Evolutionary conservation across 768 basidiomycete species (phyloP), one percentile per base, ranked within the genome.

Genomic region (Boletus bicolor): DNA sequence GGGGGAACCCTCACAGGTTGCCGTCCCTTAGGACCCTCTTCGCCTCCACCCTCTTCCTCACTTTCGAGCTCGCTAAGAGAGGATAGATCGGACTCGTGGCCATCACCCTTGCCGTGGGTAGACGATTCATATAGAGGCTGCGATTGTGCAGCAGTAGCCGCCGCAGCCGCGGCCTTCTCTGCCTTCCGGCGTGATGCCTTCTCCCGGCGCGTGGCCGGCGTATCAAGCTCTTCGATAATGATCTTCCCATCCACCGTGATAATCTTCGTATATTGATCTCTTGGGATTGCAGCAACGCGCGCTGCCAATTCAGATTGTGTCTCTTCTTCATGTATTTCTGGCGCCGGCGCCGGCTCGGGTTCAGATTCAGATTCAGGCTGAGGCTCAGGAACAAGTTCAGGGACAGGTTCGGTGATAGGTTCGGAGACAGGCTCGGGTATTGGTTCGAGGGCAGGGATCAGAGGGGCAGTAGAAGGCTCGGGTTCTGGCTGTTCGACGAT

Each of bases 201-300:
- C 68, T 82, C 77, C 48, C 80, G 77, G 5, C 88, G 81, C 39
- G 81, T 85, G 4, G 79, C 79, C 36, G 88, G 88, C 6, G 89
- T 85, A 63, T 89, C 89, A 24, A 90, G 75, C 56, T 83, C 82
- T 64, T 91, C 87, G 53, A 90, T 80, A 52, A 88, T 79, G 45
- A 85, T 76, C 54, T 72, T 76, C n/a, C 80, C 79, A 43, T 73
- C 73, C n/a, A 78, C 72, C 8, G 67, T 56, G 42, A 68, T 59
- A 6, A 72, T 61, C 24, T 67, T 71, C 17, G 67, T 67, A 24
- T 71, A 63, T n/a, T 50, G 69, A 44, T 72, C 68, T 57, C 61
- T 64, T 15, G 65, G 60, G 32, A 62, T 69, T 41, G 57, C 61
- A 54, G 58, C 66, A 39, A 66, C 62, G 35, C 69, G 70, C 7